These are phyloP conservation scores for Gossypium sturtianum DNA, from an alignment of 345 rosid genomes.

Conservation along the genomic window DNA sequence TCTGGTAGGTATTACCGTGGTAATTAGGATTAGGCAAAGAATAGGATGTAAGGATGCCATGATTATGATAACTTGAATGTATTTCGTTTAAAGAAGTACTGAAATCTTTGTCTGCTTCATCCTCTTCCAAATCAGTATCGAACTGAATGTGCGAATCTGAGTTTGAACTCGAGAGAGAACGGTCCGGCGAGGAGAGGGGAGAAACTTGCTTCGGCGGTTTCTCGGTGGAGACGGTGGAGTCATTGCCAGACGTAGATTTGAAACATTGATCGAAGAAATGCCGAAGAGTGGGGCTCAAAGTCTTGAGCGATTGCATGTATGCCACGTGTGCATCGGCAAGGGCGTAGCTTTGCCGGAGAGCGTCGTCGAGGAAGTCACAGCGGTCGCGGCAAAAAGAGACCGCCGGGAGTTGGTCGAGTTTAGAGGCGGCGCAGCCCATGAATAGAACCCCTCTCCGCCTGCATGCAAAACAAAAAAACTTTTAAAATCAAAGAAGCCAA, in stretches of 20 bases:
- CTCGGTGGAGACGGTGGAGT: neutral
- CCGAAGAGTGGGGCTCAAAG: conserved; percentile 29
- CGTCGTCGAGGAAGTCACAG: conserved; percentile 38
- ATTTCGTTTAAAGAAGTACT: conserved; percentile 1
- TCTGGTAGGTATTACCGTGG: neutral
- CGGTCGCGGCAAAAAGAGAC: conserved; percentile 50
- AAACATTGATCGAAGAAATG: conserved; percentile 22
- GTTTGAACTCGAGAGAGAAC: conserved; percentile 17
- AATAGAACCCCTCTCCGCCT: neutral
- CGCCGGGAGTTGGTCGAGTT: conserved; percentile 44
- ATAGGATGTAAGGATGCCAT: no score
- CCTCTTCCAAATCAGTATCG: conserved; percentile 50
- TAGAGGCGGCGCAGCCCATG: conserved; percentile 54
- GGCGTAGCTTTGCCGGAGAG: conserved; percentile 38
- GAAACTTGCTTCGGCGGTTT: conserved; percentile 16
- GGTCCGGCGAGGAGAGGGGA: conserved; percentile 17
- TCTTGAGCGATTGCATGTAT: conserved; percentile 35
- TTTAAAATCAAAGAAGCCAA: neutral
- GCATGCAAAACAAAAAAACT: neutral
- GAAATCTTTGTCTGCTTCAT: conserved; percentile 16
- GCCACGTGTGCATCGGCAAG: conserved; percentile 43
- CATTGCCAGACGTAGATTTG: conserved; percentile 4
- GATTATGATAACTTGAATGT: neutral
- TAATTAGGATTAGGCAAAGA: neutral
- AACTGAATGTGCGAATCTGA: conserved; percentile 49